These are phyloP conservation scores for Penicillium canescens DNA, from an alignment of 495 filamentous ascomycete genomes.

Conservation along the genomic window DNA sequence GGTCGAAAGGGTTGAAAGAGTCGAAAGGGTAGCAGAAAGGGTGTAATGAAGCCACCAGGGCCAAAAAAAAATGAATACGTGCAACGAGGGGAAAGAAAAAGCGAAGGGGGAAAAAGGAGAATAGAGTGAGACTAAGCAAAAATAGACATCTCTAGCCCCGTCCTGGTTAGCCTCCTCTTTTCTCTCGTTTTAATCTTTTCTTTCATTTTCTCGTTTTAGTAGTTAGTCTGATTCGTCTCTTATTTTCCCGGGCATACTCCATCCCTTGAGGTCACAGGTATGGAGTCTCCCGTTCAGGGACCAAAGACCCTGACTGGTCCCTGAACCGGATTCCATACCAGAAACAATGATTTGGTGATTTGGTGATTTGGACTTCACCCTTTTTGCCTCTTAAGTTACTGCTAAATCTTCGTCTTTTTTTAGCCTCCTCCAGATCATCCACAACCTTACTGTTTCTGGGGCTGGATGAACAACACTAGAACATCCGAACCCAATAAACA, in stretches of 20 bases:
- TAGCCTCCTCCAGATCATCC: slow-evolving; percentile 16
- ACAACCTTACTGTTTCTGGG: slow-evolving; percentile 8
- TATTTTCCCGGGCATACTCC: slow-evolving; percentile 13
- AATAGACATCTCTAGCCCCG: slow-evolving; percentile 27
- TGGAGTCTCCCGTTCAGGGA: background rate
- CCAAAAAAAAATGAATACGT: background rate
- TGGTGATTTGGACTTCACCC: no score
- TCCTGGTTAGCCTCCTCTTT: slow-evolving; percentile 9
- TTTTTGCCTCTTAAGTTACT: no score
- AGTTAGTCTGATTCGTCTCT: background rate
- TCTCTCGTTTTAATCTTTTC: background rate
- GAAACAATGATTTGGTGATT: no score
- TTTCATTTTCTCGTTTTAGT: slow-evolving; percentile 4
- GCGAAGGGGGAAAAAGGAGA: slow-evolving; percentile 10
- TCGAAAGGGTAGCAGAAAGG: slow-evolving; percentile 13
- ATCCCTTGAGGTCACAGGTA: slow-evolving; percentile 15
- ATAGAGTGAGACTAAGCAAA: slow-evolving; percentile 22
- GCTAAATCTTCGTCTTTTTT: background rate
- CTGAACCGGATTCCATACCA: background rate
- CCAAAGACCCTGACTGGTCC: background rate
- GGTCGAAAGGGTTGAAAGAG: slow-evolving; percentile 10
- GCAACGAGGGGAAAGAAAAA: slow-evolving; percentile 10
- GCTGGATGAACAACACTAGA: slow-evolving; percentile 6
- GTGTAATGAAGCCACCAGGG: slow-evolving; percentile 7
- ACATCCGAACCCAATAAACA: slow-evolving; percentile 19